A percentile compares a stretch with the other conserved stretches of the same genome.
phyloP scores from a whole-genome alignment of 371 early-diverging fungal species.

The Zopfochytrium polystomum region DNA sequence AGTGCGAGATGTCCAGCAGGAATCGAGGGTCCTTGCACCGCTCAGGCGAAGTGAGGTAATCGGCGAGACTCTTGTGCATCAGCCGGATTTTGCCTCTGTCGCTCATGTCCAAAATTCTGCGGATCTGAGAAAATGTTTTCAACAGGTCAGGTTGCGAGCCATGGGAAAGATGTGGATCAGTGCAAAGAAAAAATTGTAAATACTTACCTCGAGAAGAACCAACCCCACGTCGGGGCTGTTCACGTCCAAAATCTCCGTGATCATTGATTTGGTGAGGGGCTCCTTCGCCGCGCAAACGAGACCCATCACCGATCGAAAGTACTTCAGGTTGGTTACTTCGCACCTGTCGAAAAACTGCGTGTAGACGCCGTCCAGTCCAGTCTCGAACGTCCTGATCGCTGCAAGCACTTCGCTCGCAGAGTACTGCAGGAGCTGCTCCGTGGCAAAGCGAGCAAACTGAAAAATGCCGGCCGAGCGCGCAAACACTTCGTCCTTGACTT shows the following conservation, averaged over 20 bases:
- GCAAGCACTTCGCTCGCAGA: background rate
- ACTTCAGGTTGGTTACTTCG: too few relatives aligned
- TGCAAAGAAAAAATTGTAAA: too few relatives aligned
- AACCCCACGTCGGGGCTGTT: too few relatives aligned
- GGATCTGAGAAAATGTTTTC: too few relatives aligned
- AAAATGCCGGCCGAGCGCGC: background rate
- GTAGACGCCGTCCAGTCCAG: background rate
- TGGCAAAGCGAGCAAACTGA: background rate
- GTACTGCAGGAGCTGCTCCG: background rate
- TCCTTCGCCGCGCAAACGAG: too few relatives aligned
- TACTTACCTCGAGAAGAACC: too few relatives aligned
- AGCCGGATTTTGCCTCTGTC: background rate
- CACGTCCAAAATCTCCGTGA: too few relatives aligned
- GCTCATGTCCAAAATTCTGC: background rate
- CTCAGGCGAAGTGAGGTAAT: background rate
- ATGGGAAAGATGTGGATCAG: too few relatives aligned
- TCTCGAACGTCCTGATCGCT: background rate
- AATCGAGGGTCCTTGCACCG: background rate
- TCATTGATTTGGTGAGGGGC: too few relatives aligned
- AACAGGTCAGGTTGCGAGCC: too few relatives aligned
- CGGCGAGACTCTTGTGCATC: slow-evolving; percentile 3
- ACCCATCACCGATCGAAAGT: too few relatives aligned
- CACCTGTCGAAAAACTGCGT: background rate
- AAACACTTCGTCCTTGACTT: background rate
- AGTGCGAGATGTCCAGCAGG: slow-evolving; percentile 2